Base-by-base conservation (phyloP, 2,329 filamentous ascomycete genomes). In the Aureobasidium sp. region DNA sequence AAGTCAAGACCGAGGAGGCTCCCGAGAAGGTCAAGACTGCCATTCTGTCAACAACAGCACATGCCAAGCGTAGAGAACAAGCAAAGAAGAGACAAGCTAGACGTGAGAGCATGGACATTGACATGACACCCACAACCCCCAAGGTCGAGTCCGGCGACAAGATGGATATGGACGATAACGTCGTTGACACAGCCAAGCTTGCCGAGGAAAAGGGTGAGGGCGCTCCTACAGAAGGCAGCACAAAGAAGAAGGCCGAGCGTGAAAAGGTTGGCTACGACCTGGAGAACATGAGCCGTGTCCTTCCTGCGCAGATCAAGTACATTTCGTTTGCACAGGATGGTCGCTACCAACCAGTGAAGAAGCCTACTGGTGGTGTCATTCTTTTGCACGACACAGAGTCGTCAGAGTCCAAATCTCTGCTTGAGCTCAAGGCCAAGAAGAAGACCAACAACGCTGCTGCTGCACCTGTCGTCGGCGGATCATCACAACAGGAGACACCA, bases 241-340 rank as follows among this genome's bases (percentile, higher is more conserved):
- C 81, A 40, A 96, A 93, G 83, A 96, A 95, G 83, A 95, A 94
- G 81, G 79, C 81, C 0, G 91, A 97, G 76, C 95, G 94, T 79
- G 94, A 99, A 79, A 97, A 96, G 83, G 84, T 96, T 63, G 94
- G 94, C 68, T 97, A 94, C 73, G 91, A 97, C 66, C 83, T 99
- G 65, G 90, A 94, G 72, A 99, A 99, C 80, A 95, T 99, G 91
- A 95, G 89, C 60, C 85, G 94, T 69, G 91, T 99, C 39, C 84
- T 99, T 52, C 94, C 92, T 1, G 85, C 85, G 50, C 94, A 99
- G 78, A 84, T 97, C 71, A 96, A 96, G 79, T 97, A 93, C 75
- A 90, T 99, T 71, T 96, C 86, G 75, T 96, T 99, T 81, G 85
- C 90, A 53, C 84, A 90, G 66, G 89, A 90, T 49, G 72, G 71